Evolutionary conservation across 2,329 filamentous ascomycete genomes (phyloP), one percentile per base, ranked within the genome.

Genomic region (Alternaria ventricosa): DNA sequence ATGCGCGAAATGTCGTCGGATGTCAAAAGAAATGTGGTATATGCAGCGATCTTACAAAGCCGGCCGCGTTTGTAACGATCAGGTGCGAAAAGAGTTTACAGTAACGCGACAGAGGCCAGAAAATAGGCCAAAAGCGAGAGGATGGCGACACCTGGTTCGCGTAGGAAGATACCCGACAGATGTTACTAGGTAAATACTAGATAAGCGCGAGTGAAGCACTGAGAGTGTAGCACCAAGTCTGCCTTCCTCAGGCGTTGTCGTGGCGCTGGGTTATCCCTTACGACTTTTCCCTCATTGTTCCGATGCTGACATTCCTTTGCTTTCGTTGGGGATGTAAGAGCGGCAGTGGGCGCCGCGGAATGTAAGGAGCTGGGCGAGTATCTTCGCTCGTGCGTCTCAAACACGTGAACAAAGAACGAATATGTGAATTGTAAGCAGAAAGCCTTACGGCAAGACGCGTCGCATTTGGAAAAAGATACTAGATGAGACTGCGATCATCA

Each of bases 191-290:
- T n/a, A 13, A 10, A 11, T 3, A 41, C n/a, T 33, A 9, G 18
- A 50, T 27, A 30, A 4, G 44, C 20, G 22, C 7, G 12, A 46
- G 15, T 23, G 27, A 57, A 28, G 12, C 20, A 28, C 22, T 45
- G 36, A 45, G 45, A 54, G 44, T 41, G 11, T 12, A 56, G 58
- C 47, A 62, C 71, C 60, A 69, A 65, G 58, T 61, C 62, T 54
- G 62, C 11, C 70, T 69, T 69, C 65, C 68, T 62, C 68, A 72
- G 67, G 63, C 58, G 45, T 49, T 58, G 65, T 57, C 60, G 63
- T 69, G 67, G 67, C 59, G 64, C 47, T 67, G 45, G 45, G 45
- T 60, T 66, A 77, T 75, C 78, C 76, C 76, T 78, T 79, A 71
- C 76, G 64, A 66, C 47, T 44, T 57, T 15, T 59, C 55, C 64